These are phyloP conservation scores for Claviceps paspali DNA, from an alignment of 2,329 filamentous ascomycete species.

Conservation along the genomic window DNA sequence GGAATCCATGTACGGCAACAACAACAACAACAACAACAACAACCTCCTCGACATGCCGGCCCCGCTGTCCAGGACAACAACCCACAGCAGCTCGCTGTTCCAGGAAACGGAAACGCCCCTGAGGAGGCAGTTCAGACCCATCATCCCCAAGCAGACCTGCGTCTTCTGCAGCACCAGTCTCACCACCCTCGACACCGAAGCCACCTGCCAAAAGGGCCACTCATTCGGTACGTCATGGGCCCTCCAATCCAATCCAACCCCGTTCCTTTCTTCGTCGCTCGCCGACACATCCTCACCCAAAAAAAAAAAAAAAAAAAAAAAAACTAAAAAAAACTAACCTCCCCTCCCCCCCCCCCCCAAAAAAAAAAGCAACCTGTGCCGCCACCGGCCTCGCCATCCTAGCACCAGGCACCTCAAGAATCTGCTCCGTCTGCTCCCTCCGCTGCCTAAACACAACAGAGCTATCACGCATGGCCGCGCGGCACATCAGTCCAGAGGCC, in stretches of 20 bases:
- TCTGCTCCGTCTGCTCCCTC: slow-evolving; percentile 38
- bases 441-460: slow-evolving; percentile 32
- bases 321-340: neutral
- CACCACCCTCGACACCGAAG: slow-evolving; percentile 17
- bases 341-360: neutral
- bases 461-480: slow-evolving; percentile 20
- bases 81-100: slow-evolving; percentile 3
- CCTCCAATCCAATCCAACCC: too few species aligned
- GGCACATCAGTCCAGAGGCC: slow-evolving; percentile 15
- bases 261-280: too few species aligned
- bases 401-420: slow-evolving; percentile 35
- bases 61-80: slow-evolving; percentile 14
- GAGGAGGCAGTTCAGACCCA: slow-evolving; percentile 22
- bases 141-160: slow-evolving; percentile 25
- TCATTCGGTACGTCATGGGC: slow-evolving; percentile 26
- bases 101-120: slow-evolving; percentile 16
- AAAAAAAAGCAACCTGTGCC: slow-evolving; percentile 29
- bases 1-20: slow-evolving; percentile 45
- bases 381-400: slow-evolving; percentile 39
- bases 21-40: too few species aligned
- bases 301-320: too few species aligned
- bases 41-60: slow-evolving; percentile 29
- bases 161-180: slow-evolving; percentile 29
- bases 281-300: too few species aligned
- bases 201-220: slow-evolving; percentile 24